Evolutionary conservation across 2,329 filamentous ascomycete genomes (phyloP), one percentile per base, ranked within the genome.

Genomic region (Xylaria multiplex): DNA sequence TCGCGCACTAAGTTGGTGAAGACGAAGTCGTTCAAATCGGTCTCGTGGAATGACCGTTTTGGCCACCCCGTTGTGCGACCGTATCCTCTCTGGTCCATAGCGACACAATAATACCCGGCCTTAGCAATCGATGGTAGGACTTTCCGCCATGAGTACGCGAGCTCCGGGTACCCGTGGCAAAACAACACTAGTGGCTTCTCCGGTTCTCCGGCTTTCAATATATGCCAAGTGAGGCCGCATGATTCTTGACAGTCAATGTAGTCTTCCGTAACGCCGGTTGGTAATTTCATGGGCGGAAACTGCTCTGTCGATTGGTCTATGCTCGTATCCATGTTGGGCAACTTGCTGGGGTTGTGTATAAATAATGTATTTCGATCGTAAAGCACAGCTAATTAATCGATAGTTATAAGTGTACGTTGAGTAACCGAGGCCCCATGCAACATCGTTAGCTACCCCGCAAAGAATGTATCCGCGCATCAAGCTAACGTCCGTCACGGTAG

Each of bases 121-220:
- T 78, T 76, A 5, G 89, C 86, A n/a, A 92, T 79, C 0, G 79
- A 74, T 6, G 84, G 83, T 71, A 92, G 82, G 42, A 91, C 78
- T 62, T 88, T 87, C 58, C 89, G 86, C 88, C 89, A 92, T 53
- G 89, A 91, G 75, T 85, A 92, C 32, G 90, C 88, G 2, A 92
- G 80, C 73, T 91, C 89, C 1, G 90, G 90, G 68, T 86, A 92
- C 43, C 90, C 90, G 76, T 91, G 89, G 54, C 86, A 83, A 55
- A 90, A 84, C 6, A 91, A 75, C 8, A 91, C 78, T 11, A 91
- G 81, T 1, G 88, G 88, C 6, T 79, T 81, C 27, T 78, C 72
- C 14, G 72, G 75, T 14, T 73, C 63, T 2, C 87, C 86, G 16
- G 87, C 81, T 70, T 85, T 83, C 19, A 91, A 80, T 42, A 88